These are phyloP conservation scores for Orbilia blumenaviensis DNA, from an alignment of 2,329 filamentous ascomycete genomes.

Conservation along the genomic window DNA sequence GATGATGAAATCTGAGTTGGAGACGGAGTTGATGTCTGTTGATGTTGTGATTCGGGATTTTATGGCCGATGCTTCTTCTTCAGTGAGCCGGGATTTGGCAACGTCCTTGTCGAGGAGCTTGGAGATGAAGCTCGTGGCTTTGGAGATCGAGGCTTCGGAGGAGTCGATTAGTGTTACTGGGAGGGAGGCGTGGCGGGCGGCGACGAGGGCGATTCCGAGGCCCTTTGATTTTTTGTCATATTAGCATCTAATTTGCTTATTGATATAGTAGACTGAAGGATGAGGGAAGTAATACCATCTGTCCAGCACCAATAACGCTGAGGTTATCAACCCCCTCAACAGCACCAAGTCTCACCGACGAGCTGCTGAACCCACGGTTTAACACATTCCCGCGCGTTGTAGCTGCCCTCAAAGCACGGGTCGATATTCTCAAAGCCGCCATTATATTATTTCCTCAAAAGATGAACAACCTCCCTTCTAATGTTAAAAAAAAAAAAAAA, in stretches of 20 bases:
- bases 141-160: constrained; percentile 84
- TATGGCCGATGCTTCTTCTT: constrained; percentile 78
- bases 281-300: constrained; percentile 75
- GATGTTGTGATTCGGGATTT: constrained; percentile 75
- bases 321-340: constrained; percentile 74
- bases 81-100: constrained; percentile 82
- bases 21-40: constrained; percentile 78
- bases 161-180: constrained; percentile 87
- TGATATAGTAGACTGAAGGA: background rate
- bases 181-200: constrained; percentile 81
- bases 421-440: constrained; percentile 18
- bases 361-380: constrained; percentile 17
- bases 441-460: background rate
- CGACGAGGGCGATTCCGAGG: constrained; percentile 92
- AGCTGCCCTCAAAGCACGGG: background rate
- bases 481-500: too few species aligned
- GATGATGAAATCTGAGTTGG: constrained; percentile 92
- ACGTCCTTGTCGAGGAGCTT: constrained; percentile 95
- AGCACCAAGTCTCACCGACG: constrained; percentile 18
- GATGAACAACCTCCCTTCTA: too few species aligned
- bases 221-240: constrained; percentile 69
- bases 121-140: constrained; percentile 86
- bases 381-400: background rate
- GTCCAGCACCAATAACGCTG: constrained; percentile 91
- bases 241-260: background rate